Conservation (phyloP, 441 rosid species). For the Dalechampia spathulata region DNA sequence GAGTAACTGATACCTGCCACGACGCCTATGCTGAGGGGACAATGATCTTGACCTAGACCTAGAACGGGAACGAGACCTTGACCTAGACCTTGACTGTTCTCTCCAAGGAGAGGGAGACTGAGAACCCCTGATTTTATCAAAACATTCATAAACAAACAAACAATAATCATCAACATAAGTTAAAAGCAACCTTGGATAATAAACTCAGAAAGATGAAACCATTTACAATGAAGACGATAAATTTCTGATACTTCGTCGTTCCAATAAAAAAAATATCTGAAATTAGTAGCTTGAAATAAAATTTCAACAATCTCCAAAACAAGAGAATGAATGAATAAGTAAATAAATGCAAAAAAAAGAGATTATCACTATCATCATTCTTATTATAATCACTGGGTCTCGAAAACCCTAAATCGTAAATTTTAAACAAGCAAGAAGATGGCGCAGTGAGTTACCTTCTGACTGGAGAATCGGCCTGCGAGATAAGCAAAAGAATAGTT, state of each 20-base stretch:
- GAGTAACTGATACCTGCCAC: slow-evolving; percentile 52
- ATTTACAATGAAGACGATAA: too few relatives aligned
- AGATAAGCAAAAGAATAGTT: slow-evolving; percentile 1
- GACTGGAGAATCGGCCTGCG: slow-evolving; percentile 65
- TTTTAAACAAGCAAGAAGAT: neutral
- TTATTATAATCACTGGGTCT: too few relatives aligned
- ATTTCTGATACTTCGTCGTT: too few relatives aligned
- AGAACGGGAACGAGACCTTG: slow-evolving; percentile 26
- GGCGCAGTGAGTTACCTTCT: slow-evolving; percentile 37
- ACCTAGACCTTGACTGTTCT: slow-evolving; percentile 45
- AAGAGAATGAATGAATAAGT: too few relatives aligned
- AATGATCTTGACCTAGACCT: slow-evolving; percentile 30
- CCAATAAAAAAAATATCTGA: too few relatives aligned
- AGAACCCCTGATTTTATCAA: slow-evolving; percentile 52
- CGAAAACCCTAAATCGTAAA: neutral
- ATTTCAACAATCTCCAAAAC: too few relatives aligned
- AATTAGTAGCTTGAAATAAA: too few relatives aligned
- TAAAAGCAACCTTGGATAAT: too few relatives aligned
- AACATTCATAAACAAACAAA: too few relatives aligned
- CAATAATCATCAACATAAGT: too few relatives aligned
- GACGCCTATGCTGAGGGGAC: slow-evolving; percentile 56
- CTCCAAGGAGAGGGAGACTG: slow-evolving; percentile 69
- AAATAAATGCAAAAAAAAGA: slow-evolving; percentile 4
- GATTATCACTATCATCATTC: neutral
- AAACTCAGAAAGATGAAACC: too few relatives aligned